Percentiles rank a stretch among this genome's conserved stretches.
phyloP scores from a whole-genome alignment of 805 yeast genomes.

The Candida awuae region DNA sequence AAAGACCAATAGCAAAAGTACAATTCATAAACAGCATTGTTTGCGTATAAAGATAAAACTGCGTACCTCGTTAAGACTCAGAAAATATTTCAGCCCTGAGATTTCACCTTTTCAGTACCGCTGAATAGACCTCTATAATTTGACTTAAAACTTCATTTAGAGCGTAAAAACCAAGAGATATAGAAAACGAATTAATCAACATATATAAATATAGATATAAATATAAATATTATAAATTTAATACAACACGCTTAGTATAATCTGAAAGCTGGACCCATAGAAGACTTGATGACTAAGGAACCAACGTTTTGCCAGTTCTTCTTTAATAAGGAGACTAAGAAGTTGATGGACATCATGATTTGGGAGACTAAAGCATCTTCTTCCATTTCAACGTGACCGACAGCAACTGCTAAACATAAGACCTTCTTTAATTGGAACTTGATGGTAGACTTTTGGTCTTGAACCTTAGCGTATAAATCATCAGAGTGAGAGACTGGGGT shows the following conservation, averaged over 20 bases:
- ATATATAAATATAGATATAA: not conserved
- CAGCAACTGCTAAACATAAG: conserved; percentile 98
- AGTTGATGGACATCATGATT: conserved; percentile 97
- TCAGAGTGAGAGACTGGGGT: conserved; percentile 99
- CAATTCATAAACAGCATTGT: too few relatives aligned
- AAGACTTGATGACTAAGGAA: conserved; percentile 95
- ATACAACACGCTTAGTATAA: conserved; percentile 67
- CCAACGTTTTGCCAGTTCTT: conserved; percentile 99
- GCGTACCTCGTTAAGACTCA: too few relatives aligned
- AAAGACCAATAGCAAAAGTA: too few relatives aligned
- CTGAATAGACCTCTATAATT: too few relatives aligned
- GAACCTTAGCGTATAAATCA: conserved; percentile 91
- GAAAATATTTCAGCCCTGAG: too few relatives aligned
- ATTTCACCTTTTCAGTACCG: too few relatives aligned
- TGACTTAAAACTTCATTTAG: too few relatives aligned
- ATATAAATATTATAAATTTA: too few relatives aligned
- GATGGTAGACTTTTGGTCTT: conserved; percentile 98
- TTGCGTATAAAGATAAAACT: too few relatives aligned
- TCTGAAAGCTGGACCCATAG: conserved; percentile 99
- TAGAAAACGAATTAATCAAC: not conserved
- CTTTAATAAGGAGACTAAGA: conserved; percentile 97
- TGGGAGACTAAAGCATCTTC: conserved; percentile 94
- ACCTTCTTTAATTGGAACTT: conserved; percentile 99
- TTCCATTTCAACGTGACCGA: conserved; percentile 99
- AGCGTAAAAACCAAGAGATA: too few relatives aligned